Base-by-base conservation (phyloP, 148 eudicot species). In the Rhododendron williamsianum region DNA sequence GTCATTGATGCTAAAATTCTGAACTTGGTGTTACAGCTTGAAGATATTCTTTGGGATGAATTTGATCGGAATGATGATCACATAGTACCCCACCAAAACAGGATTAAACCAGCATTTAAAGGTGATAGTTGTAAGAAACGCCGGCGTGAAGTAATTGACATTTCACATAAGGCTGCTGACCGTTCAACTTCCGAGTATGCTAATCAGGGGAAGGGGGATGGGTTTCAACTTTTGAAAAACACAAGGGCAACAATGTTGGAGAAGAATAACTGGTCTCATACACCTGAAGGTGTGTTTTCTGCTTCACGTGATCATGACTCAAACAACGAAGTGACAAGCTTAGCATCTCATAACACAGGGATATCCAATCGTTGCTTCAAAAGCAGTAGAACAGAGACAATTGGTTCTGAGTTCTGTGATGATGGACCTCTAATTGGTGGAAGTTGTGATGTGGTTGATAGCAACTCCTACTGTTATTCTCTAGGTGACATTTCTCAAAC, bases 31-130 rank as follows among this genome's bases (percentile, higher is more conserved):
- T 89, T 90, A 78, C 97, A 96, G 99, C 87, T 95, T 81, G 96
- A 94, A 90, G 96, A 95, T 92, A 91, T 90, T 60, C 86, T 86
- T 63, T 95, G 99, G 98, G 92, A 92, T 87, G 93, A 93, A 38
- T 86, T 91, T 84, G 91, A 88, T 84, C 93, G 85, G 83, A 90
- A 84, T 82, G 94, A 90, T 65, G 97, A 96, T 85, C 98, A 91
- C 90, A 90, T 92, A 89, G 95, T 92, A 78, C 96, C 98, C 82
- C 93, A 89, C 76, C 82, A 51, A 80, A 23, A 30, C 1, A 2
- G 81, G 36, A 58, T 72, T 87, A 89, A 81, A 87, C 73, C 84
- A 84, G 81, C 89, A 71, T 63, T 78, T 88, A 87, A 85, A 73
- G 83, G 87, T 80, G 88, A 86, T 58, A 89, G 79, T 74, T 84